A percentile compares a stretch with the other conserved stretches of the same genome.
Conservation (phyloP, 1,139 yeast species). For the Pichia sp. region DNA sequence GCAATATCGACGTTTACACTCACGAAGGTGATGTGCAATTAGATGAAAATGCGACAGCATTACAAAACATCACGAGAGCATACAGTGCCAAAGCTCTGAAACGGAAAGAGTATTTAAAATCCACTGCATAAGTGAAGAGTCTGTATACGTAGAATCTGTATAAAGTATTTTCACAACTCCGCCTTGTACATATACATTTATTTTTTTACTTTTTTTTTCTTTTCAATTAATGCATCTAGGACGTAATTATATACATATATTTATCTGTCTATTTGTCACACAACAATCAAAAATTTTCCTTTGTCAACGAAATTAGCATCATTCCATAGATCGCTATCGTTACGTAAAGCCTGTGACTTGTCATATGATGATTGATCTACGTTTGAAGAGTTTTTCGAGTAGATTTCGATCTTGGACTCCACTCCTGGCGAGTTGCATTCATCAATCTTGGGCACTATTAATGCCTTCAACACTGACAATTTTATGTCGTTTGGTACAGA, state of each 20-base stretch:
- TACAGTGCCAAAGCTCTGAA: slow-evolving; percentile 36
- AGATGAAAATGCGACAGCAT: slow-evolving; percentile 29
- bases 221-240: neutral
- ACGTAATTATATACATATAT: neutral
- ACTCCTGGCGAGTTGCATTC: slow-evolving; percentile 26
- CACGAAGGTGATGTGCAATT: slow-evolving; percentile 22
- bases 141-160: neutral
- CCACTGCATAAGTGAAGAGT: neutral
- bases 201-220: no score
- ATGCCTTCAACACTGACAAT: slow-evolving; percentile 55
- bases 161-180: neutral
- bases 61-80: slow-evolving; percentile 35
- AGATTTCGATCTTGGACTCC: slow-evolving; percentile 22
- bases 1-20: slow-evolving; percentile 21
- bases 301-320: slow-evolving; percentile 29
- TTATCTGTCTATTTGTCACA: slow-evolving; percentile 9
- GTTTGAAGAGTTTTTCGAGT: slow-evolving; percentile 28
- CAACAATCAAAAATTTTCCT: slow-evolving; percentile 31
- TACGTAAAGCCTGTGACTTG: slow-evolving; percentile 18
- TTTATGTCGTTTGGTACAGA: slow-evolving; percentile 62
- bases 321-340: slow-evolving; percentile 27
- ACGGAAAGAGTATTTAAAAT: slow-evolving; percentile 17
- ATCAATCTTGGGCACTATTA: slow-evolving; percentile 63
- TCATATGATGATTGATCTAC: slow-evolving; percentile 23
- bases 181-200: neutral